Conservation (phyloP, 2,329 filamentous ascomycete genomes). For the Beauveria sp. region DNA sequence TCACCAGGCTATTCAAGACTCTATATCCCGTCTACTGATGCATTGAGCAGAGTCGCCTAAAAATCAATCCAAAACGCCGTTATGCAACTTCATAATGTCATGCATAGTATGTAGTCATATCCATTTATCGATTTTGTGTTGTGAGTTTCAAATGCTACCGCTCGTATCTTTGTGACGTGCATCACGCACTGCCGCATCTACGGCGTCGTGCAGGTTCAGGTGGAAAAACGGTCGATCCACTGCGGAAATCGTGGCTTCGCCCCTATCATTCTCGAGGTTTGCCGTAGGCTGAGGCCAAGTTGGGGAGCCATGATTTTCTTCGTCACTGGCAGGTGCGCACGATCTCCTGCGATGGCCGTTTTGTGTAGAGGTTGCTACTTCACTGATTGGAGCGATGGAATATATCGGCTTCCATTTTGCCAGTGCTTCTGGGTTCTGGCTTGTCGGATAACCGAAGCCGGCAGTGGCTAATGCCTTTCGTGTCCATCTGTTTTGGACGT, state of each 20-base stretch:
- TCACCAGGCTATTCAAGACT: neutral
- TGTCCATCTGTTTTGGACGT: conserved; percentile 48
- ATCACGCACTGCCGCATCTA: conserved; percentile 27
- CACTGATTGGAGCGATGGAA: conserved; percentile 22
- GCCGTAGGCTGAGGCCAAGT: neutral
- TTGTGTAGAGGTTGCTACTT: neutral
- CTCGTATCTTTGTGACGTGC: conserved; percentile 18
- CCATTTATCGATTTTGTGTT: neutral
- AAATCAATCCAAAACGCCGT: neutral
- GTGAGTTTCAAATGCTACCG: neutral
- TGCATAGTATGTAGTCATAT: neutral
- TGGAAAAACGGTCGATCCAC: conserved; percentile 43
- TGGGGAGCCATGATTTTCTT: conserved; percentile 11
- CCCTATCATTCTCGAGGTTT: neutral
- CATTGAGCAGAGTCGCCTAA: neutral
- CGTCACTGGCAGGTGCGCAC: conserved; percentile 11
- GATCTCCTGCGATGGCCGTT: neutral
- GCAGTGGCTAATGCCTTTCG: conserved; percentile 46
- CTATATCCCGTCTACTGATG: neutral
- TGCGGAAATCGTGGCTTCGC: conserved; percentile 25
- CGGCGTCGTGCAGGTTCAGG: conserved; percentile 34
- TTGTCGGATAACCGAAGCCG: conserved; percentile 44
- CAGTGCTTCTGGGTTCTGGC: conserved; percentile 20
- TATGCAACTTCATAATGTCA: neutral
- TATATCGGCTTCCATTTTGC: conserved; percentile 27